Percentiles rank a stretch among this genome's conserved stretches.
Conservation (phyloP, 768 basidiomycete genomes). For the Pleurotus eryngii region DNA sequence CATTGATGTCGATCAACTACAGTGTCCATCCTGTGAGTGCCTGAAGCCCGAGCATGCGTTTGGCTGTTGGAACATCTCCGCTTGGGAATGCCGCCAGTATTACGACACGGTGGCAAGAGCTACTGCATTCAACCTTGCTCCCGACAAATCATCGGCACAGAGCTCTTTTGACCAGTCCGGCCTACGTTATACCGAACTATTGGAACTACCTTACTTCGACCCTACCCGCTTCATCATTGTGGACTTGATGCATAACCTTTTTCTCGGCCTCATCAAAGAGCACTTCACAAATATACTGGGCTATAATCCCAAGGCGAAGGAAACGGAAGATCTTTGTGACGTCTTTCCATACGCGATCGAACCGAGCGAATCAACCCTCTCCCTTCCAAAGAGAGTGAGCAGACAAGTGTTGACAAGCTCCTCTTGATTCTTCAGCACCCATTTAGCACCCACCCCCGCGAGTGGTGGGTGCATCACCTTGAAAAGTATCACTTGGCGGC, state of each 20-base stretch:
- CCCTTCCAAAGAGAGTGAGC: background rate
- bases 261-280: constrained; percentile 1
- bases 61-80: constrained; percentile 7
- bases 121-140: constrained; percentile 14
- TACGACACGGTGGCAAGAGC: constrained; percentile 6
- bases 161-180: constrained; percentile 16
- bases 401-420: background rate
- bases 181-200: constrained; percentile 11
- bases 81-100: constrained; percentile 15
- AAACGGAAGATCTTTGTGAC: background rate
- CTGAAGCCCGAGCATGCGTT: background rate
- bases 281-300: constrained; percentile 2
- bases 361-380: background rate
- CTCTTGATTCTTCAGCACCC: background rate
- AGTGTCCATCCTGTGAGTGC: background rate
- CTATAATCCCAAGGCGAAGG: background rate
- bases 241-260: constrained; percentile 14
- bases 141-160: constrained; percentile 9
- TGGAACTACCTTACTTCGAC: constrained; percentile 22
- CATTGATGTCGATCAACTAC: background rate
- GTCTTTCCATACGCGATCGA: background rate
- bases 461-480: background rate
- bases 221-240: constrained; percentile 12
- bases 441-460: background rate
- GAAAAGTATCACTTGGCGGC: background rate